Conservation (phyloP, 495 filamentous ascomycete species). For the Aspergillus ellipticus region DNA sequence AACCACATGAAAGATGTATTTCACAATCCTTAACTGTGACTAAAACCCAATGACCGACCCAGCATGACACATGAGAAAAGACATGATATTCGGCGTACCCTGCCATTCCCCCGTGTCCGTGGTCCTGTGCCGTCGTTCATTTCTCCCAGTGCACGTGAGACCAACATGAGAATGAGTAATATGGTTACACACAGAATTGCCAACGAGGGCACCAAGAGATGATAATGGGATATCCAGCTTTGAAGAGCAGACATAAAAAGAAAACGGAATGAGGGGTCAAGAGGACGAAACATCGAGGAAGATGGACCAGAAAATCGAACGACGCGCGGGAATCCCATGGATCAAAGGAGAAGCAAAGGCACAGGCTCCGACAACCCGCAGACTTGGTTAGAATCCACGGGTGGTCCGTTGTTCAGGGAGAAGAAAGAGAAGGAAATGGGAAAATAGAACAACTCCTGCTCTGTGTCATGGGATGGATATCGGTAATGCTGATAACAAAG, state of each 20-base stretch:
- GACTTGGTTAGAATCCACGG: slow-evolving; percentile 6
- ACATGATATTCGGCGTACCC: slow-evolving; percentile 38
- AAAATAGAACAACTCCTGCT: slow-evolving; percentile 25
- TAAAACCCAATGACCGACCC: slow-evolving; percentile 38
- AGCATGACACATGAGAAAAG: slow-evolving; percentile 44
- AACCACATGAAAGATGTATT: slow-evolving; percentile 19
- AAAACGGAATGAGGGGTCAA: slow-evolving; percentile 14
- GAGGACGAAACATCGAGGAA: slow-evolving; percentile 8
- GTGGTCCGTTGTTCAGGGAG: slow-evolving; percentile 10
- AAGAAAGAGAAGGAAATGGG: slow-evolving; percentile 13
- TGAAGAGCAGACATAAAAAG: slow-evolving; percentile 28
- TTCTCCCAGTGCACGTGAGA: slow-evolving; percentile 28
- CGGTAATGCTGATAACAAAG: slow-evolving; percentile 31
- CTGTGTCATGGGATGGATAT: slow-evolving; percentile 39
- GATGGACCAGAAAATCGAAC: slow-evolving; percentile 1
- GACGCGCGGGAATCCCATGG: slow-evolving; percentile 9
- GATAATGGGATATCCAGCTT: slow-evolving; percentile 43
- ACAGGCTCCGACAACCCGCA: neutral
- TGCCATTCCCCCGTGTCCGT: slow-evolving; percentile 31
- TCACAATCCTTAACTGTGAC: slow-evolving; percentile 35
- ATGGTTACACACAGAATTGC: slow-evolving; percentile 41
- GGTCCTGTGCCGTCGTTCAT: slow-evolving; percentile 24
- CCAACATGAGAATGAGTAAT: slow-evolving; percentile 30
- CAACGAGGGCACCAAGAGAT: slow-evolving; percentile 28
- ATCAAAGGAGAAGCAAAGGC: slow-evolving; percentile 3